Percentiles rank a stretch among this genome's conserved stretches.
Conservation (phyloP, 2,329 filamentous ascomycete genomes). For the Talaromyces piceae region DNA sequence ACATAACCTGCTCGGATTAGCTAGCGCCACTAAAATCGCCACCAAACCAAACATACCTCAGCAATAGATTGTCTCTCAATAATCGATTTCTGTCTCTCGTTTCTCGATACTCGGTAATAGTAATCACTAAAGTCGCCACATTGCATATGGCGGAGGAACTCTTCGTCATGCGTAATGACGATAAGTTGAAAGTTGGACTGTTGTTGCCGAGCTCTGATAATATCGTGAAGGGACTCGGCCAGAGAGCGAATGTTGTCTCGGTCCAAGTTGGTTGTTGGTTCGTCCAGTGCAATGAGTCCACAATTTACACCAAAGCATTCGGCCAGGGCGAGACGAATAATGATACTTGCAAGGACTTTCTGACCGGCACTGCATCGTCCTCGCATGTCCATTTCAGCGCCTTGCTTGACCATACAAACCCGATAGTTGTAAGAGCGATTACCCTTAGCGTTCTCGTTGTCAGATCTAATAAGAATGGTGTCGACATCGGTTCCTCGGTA, state of each 20-base stretch:
- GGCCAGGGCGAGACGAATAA: constrained; percentile 90
- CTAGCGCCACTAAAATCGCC: neutral
- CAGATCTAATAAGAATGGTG: constrained; percentile 88
- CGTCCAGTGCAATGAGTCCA: constrained; percentile 91
- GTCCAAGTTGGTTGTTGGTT: constrained; percentile 95
- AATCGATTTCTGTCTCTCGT: constrained; percentile 77
- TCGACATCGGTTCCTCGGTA: constrained; percentile 98
- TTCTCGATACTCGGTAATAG: constrained; percentile 79
- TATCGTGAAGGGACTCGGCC: constrained; percentile 74
- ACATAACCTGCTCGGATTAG: constrained; percentile 12
- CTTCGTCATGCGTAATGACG: constrained; percentile 97
- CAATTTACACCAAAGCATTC: constrained; percentile 96
- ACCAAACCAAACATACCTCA: constrained; percentile 31
- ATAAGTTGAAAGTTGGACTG: constrained; percentile 97
- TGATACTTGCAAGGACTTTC: constrained; percentile 92
- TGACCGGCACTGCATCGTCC: constrained; percentile 94
- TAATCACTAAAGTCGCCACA: constrained; percentile 88
- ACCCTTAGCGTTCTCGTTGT: constrained; percentile 66
- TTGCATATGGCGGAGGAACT: constrained; percentile 88
- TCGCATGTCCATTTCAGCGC: constrained; percentile 98
- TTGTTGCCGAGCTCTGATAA: constrained; percentile 73
- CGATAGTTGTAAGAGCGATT: constrained; percentile 94
- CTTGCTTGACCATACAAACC: constrained; percentile 94
- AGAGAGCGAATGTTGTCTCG: constrained; percentile 88
- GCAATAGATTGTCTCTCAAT: constrained; percentile 61